These are phyloP conservation scores for Setomelanomma holmii DNA, from an alignment of 2,329 filamentous ascomycete species.

Conservation along the genomic window DNA sequence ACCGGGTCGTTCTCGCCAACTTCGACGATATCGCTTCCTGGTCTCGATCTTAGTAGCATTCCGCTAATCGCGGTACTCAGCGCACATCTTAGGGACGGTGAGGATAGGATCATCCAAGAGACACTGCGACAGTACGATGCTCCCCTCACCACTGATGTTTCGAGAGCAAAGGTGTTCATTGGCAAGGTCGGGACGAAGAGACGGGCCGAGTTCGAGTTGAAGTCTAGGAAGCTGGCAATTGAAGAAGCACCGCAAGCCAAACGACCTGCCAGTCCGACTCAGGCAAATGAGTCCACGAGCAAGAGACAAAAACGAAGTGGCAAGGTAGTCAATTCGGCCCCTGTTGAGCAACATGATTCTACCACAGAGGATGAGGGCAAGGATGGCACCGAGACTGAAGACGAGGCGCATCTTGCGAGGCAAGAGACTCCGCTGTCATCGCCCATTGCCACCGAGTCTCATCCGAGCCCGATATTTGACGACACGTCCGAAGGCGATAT, in stretches of 20 bases:
- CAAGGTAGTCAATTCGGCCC: constrained; percentile 27
- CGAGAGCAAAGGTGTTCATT: constrained; percentile 76
- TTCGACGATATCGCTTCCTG: constrained; percentile 20
- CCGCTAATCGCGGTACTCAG: constrained; percentile 77
- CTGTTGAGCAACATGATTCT: constrained; percentile 20
- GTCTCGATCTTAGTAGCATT: constrained; percentile 51
- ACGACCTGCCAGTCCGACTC: constrained; percentile 18
- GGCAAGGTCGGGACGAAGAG: constrained; percentile 74
- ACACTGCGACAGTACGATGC: constrained; percentile 63
- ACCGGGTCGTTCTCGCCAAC: constrained; percentile 23
- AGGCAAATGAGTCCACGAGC: constrained; percentile 7
- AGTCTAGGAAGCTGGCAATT: constrained; percentile 68
- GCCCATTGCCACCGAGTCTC: neutral
- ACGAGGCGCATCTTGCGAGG: constrained; percentile 9
- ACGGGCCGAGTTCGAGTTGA: constrained; percentile 79
- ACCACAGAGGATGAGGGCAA: constrained; percentile 32
- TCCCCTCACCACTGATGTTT: constrained; percentile 72
- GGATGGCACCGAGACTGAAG: constrained; percentile 19
- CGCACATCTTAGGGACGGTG: constrained; percentile 69
- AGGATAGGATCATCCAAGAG: constrained; percentile 70
- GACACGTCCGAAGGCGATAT: constrained; percentile 29
- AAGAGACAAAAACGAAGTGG: neutral
- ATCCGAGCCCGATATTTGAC: constrained; percentile 22
- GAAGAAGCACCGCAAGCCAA: constrained; percentile 54
- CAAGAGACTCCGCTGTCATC: constrained; percentile 12